These are phyloP conservation scores for Stagonosporopsis cucurbitacearum DNA, from an alignment of 2,329 filamentous ascomycete genomes.

Conservation along the genomic window DNA sequence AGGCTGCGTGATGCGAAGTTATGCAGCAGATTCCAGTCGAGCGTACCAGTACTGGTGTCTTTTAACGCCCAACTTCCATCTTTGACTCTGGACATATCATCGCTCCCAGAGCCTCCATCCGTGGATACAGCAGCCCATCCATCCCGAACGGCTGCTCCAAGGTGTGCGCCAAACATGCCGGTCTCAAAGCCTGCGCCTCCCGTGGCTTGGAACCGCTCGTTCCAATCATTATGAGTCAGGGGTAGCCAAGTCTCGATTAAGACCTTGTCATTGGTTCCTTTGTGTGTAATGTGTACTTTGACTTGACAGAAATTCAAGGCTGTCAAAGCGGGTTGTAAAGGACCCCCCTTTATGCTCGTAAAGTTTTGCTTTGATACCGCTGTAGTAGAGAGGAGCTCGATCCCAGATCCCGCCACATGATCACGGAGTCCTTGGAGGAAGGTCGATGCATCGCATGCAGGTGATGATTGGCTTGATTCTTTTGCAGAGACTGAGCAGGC, in stretches of 20 bases:
- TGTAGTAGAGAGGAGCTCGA: conserved; percentile 23
- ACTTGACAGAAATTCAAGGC: conserved; percentile 36
- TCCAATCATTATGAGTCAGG: conserved; percentile 34
- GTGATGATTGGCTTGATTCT: background rate
- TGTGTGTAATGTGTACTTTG: conserved; percentile 28
- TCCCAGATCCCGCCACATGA: conserved; percentile 3
- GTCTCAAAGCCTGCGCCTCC: conserved; percentile 42
- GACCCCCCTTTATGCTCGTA: conserved; percentile 17
- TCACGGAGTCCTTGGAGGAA: conserved; percentile 9
- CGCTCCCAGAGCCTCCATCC: conserved; percentile 39
- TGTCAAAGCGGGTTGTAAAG: conserved; percentile 15
- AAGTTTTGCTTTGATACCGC: conserved; percentile 21
- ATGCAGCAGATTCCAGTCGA: conserved; percentile 43
- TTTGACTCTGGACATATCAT: background rate
- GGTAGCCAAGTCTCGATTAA: conserved; percentile 43
- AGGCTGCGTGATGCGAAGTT: conserved; percentile 50
- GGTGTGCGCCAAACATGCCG: conserved; percentile 33
- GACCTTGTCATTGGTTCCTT: conserved; percentile 31
- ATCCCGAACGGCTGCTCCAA: conserved; percentile 34
- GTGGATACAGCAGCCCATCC: conserved; percentile 45
- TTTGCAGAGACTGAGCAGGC: background rate
- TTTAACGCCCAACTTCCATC: conserved; percentile 35
- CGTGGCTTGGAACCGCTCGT: conserved; percentile 41
- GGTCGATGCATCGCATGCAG: conserved; percentile 14
- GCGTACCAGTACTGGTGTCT: conserved; percentile 18